Base-by-base conservation (phyloP, 768 basidiomycete species). In the Boletellus ananas region DNA sequence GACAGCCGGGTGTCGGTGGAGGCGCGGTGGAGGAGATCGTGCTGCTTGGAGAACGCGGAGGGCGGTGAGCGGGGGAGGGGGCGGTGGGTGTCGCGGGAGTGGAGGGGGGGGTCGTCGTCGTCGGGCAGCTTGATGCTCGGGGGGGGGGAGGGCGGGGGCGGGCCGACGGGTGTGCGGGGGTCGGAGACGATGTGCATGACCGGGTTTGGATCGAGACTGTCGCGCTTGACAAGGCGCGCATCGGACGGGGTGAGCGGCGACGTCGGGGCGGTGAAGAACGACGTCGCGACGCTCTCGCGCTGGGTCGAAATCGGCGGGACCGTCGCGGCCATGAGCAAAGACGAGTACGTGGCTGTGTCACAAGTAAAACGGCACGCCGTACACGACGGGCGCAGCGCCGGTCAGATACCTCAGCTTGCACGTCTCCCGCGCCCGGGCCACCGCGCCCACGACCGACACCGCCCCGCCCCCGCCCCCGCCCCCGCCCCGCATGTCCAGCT, bases 331-430 rank as follows among this genome's bases (percentile, higher is more conserved):
- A 25, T 25, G 23, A 6, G 4, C 4, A 25, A 25, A 5, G 4
- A 25, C 23, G 4, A 25, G 6, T 6, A 25, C 7, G 23, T 25
- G 23, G 23, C 23, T 3, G 23, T 25, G 23, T 59, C 66, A 81
- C 52, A 96, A 65, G 68, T 90, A 92, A 61, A 94, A 92, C 3
- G 96, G 96, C 58, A 99, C 87, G 2, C 96, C 96, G 64, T 97
- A 98, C 11, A 94, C 85, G 0, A 99, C 85, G 13, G 93, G 87
- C 12, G 96, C 94, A 1, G 94, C 94, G 2, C 95, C 96, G 25
- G 94, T 98, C 50, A 98, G 74, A 67, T 93, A 98, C 65, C 83
- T 87, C 33, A 99, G 73, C 70, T 94, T 94, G 71, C 94, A 96
- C 17, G 74, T 74, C 20, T 87, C 81, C 56, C 96, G 75, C 21